A percentile compares a stretch with the other conserved stretches of the same genome.
Conservation (phyloP, 345 rosid genomes). For the Eucalyptus cloeziana region DNA sequence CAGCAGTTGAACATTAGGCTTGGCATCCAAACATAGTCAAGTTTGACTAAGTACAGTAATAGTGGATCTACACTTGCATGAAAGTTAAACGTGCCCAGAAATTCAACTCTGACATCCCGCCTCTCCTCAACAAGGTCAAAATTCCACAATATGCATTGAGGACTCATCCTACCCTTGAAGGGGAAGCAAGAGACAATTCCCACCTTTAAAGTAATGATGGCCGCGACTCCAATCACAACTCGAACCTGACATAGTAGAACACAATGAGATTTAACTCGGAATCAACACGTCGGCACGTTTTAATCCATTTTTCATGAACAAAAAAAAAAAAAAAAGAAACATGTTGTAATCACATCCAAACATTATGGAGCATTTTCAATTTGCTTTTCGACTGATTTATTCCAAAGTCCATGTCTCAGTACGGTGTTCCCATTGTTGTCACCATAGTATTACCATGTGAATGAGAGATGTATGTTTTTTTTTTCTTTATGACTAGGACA, state of each 20-base stretch:
- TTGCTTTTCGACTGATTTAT: background rate
- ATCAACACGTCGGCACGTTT: conserved; percentile 28
- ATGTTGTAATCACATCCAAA: background rate
- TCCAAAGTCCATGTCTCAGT: background rate
- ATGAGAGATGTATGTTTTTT: background rate
- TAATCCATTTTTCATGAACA: conserved; percentile 70
- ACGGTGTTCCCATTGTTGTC: background rate
- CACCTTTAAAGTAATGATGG: conserved; percentile 75
- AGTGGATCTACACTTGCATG: background rate
- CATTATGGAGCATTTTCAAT: background rate
- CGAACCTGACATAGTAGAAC: conserved; percentile 6
- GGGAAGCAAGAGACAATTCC: background rate
- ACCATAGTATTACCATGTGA: background rate
- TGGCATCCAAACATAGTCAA: background rate
- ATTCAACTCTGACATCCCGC: background rate
- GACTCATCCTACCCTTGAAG: background rate
- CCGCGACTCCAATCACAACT: conserved; percentile 52
- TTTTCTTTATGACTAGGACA: background rate
- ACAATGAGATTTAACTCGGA: conserved; percentile 77
- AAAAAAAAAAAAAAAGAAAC: conserved; percentile 12
- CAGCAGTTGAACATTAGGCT: background rate
- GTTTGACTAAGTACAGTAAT: background rate
- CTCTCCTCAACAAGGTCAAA: background rate
- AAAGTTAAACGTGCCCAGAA: background rate
- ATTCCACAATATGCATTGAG: background rate